A percentile compares a stretch with the other conserved stretches of the same genome.
Evolutionary conservation across 345 rosid genomes (phyloP).

Genomic region (Noccaea bulbosa): DNA sequence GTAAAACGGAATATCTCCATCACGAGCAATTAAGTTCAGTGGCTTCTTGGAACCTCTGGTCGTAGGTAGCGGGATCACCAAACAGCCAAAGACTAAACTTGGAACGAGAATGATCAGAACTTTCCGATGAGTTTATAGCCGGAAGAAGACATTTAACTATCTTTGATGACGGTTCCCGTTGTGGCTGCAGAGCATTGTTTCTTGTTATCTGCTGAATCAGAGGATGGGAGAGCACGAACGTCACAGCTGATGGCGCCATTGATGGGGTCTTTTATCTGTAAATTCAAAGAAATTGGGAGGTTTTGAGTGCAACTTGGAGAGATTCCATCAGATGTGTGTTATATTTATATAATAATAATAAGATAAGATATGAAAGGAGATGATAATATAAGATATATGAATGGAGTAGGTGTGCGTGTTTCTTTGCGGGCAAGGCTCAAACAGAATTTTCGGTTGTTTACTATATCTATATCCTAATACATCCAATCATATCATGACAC

Average conservation of each 20-base stretch:
- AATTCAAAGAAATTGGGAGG: background rate
- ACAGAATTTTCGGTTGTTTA: background rate
- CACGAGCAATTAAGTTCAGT: conserved; percentile 35
- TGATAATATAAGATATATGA: conserved; percentile 24
- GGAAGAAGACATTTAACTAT: background rate
- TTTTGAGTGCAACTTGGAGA: background rate
- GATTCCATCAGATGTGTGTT: background rate
- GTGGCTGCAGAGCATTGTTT: conserved; percentile 26
- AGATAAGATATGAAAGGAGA: background rate
- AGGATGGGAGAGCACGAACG: conserved; percentile 33
- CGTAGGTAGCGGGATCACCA: conserved; percentile 38
- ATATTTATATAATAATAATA: no score
- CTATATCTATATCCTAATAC: conserved; percentile 7
- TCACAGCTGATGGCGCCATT: conserved; percentile 29
- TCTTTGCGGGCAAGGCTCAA: conserved; percentile 21
- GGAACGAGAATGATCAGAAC: conserved; percentile 6
- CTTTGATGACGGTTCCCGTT: background rate
- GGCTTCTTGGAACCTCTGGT: conserved; percentile 39
- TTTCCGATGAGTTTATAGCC: conserved; percentile 17
- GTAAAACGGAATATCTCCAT: background rate
- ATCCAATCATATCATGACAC: background rate
- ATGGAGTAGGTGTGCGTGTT: conserved; percentile 28
- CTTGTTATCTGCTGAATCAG: background rate
- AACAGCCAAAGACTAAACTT: conserved; percentile 37
- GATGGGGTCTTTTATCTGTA: background rate